These are phyloP conservation scores for Panicum hallii DNA, from an alignment of 202 grass and related monocot genomes.

Conservation along the genomic window DNA sequence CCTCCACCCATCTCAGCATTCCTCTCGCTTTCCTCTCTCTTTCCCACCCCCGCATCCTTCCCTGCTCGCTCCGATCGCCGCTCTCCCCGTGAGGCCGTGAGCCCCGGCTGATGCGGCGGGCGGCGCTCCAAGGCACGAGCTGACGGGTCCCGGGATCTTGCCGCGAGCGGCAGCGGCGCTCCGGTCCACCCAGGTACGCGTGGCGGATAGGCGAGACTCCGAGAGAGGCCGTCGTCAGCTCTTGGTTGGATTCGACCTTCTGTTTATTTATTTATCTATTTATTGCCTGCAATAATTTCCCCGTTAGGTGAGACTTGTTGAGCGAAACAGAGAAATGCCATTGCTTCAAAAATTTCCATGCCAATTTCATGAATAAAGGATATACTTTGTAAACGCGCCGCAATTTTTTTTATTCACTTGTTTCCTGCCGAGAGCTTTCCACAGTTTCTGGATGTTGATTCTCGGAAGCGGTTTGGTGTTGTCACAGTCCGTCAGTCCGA, in stretches of 20 bases:
- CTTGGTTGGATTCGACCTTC: background rate
- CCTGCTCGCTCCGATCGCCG: background rate
- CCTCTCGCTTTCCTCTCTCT: background rate
- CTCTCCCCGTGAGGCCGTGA: background rate
- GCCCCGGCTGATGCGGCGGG: background rate
- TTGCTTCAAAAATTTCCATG: background rate
- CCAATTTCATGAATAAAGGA: background rate
- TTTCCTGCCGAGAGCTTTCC: background rate
- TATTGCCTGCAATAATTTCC: background rate
- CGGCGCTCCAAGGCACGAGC: background rate
- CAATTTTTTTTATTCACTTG: background rate
- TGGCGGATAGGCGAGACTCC: too few species aligned
- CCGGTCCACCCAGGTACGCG: background rate
- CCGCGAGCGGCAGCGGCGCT: background rate
- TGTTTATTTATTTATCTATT: background rate
- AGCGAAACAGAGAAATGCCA: background rate
- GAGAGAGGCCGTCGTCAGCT: background rate
- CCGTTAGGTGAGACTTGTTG: background rate
- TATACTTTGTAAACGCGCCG: background rate
- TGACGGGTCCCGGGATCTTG: conserved; percentile 35
- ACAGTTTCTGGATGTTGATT: conserved; percentile 24
- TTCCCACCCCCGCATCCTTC: background rate
- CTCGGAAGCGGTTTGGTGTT: background rate
- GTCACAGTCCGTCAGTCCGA: background rate
- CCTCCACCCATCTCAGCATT: background rate